Conservation (phyloP, 257 asterid genomes). For the Salvia rosmarinus region DNA sequence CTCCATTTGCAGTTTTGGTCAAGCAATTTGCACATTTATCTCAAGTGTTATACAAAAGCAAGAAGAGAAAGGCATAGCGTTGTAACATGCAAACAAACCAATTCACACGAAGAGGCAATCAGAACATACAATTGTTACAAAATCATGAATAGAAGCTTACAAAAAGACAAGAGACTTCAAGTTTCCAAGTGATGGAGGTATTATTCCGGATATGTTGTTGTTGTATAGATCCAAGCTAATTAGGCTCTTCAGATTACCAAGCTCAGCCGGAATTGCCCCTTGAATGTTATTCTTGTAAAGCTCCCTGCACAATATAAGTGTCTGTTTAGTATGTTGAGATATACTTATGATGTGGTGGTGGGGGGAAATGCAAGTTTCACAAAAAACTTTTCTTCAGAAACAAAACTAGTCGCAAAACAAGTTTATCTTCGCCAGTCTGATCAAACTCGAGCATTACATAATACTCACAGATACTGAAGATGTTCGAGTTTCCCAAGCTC, state of each 20-base stretch:
- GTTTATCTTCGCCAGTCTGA: not conserved
- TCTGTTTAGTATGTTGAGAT: slow-evolving; percentile 5
- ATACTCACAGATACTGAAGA: slow-evolving; percentile 57
- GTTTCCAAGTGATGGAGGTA: slow-evolving; percentile 68
- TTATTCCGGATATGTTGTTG: slow-evolving; percentile 69
- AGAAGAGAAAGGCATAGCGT: not conserved
- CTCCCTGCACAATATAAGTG: slow-evolving; percentile 55
- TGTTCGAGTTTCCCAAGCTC: slow-evolving; percentile 68
- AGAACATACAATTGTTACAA: not conserved
- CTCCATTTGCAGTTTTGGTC: slow-evolving; percentile 19
- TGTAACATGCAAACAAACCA: not conserved
- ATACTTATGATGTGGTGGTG: not conserved
- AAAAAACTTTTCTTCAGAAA: slow-evolving; percentile 16
- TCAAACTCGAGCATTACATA: not conserved
- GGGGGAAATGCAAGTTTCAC: slow-evolving; percentile 15
- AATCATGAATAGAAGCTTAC: slow-evolving; percentile 48
- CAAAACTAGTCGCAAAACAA: not conserved
- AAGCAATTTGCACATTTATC: not conserved
- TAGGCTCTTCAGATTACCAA: slow-evolving; percentile 73
- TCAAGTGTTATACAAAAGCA: not conserved
- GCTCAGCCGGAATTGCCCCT: slow-evolving; percentile 70
- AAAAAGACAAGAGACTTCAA: slow-evolving; percentile 74
- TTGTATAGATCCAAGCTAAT: slow-evolving; percentile 81
- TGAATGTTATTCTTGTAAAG: slow-evolving; percentile 79
- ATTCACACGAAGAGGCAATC: not conserved